Evolutionary conservation across 306 rosid genomes (phyloP).

Genomic region (Rosa multiflora): DNA sequence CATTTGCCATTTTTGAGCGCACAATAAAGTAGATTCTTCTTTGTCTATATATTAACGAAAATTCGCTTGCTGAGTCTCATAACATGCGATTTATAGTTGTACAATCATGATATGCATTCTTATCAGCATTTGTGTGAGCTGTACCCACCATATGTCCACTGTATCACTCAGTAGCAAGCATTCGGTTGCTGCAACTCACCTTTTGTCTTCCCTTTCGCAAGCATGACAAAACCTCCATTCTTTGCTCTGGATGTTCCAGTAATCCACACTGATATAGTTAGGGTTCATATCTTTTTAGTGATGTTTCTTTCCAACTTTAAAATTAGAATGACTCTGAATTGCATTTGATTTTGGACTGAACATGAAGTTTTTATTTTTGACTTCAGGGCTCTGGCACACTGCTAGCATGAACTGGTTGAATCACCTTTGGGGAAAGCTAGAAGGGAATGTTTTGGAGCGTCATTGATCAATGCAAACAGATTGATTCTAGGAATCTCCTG

Average conservation of each 20-base stretch:
- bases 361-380: background rate
- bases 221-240: background rate
- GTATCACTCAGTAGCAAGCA: background rate
- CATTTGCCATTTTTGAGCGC: background rate
- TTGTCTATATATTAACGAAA: background rate
- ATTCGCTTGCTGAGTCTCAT: background rate
- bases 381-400: background rate
- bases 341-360: background rate
- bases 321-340: background rate
- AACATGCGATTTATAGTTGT: background rate
- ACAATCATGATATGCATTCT: background rate
- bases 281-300: background rate
- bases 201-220: background rate
- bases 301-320: background rate
- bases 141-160: background rate
- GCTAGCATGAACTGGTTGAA: constrained; percentile 18
- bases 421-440: constrained; percentile 26
- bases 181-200: background rate
- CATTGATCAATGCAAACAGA: constrained; percentile 3
- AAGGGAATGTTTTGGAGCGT: constrained; percentile 14
- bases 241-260: background rate
- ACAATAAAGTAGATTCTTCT: background rate
- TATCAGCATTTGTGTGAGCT: background rate
- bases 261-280: background rate
- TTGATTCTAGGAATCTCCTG: constrained; percentile 17